Evolutionary conservation across 208 protist genomes (phyloP).

Genomic region (Leishmania tarentolae): DNA sequence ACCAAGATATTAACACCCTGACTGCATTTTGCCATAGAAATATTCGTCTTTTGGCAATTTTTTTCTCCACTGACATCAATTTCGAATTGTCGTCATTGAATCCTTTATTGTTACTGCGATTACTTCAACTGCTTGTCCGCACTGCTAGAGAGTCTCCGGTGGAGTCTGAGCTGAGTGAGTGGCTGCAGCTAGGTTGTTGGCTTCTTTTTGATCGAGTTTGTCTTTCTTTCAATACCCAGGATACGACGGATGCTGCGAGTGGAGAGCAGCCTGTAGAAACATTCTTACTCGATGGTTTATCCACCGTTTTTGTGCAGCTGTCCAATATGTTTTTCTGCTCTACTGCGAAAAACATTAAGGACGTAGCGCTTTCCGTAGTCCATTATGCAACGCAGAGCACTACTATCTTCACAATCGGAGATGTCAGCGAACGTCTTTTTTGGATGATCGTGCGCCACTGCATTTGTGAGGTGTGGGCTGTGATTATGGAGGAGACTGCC

Average conservation of each 20-base stretch:
- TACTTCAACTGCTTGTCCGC: conserved; percentile 8
- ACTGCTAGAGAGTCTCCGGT: background rate
- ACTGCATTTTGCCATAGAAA: background rate
- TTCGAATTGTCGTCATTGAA: background rate
- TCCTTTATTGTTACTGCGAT: background rate
- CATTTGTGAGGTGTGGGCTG: conserved; percentile 17
- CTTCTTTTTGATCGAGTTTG: conserved; percentile 20
- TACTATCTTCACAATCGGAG: conserved; percentile 7
- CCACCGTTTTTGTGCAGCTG: conserved; percentile 19
- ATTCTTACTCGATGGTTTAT: background rate
- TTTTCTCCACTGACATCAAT: background rate
- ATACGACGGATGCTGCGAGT: background rate
- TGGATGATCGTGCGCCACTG: conserved; percentile 24
- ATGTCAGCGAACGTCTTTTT: conserved; percentile 10
- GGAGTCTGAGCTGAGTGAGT: conserved; percentile 21
- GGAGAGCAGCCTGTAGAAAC: background rate
- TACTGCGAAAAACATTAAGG: conserved; percentile 4
- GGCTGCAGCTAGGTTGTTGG: conserved; percentile 28
- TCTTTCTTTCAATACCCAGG: background rate
- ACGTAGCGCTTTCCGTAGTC: conserved; percentile 8
- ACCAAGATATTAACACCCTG: background rate
- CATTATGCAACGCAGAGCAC: conserved; percentile 14
- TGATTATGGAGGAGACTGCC: conserved; percentile 7
- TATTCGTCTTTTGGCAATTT: conserved; percentile 1
- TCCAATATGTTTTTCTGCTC: conserved; percentile 28